Conservation (phyloP, 345 rosid genomes). For the Gynandropsis gynandra region DNA sequence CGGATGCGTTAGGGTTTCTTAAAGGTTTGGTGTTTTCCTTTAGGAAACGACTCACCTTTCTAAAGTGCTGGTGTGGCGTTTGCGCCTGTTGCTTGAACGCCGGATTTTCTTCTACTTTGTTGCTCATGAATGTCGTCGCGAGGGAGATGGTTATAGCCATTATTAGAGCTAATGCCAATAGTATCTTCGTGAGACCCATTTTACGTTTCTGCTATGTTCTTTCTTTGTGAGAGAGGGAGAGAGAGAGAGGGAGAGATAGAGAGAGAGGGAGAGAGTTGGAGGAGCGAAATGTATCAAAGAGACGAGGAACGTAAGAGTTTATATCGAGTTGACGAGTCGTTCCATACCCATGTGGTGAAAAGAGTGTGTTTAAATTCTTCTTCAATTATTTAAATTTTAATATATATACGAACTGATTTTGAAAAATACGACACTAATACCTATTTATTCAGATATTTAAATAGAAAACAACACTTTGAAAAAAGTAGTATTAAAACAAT, state of each 20-base stretch:
- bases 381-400: constrained; percentile 18
- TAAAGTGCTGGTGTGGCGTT: constrained; percentile 15
- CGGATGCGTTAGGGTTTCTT: constrained; percentile 42
- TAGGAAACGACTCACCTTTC: constrained; percentile 49
- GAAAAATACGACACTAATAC: constrained; percentile 3
- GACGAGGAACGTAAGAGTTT: constrained; percentile 10
- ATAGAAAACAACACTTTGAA: too few species aligned
- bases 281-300: constrained; percentile 5
- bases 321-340: constrained; percentile 15
- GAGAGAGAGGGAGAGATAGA: constrained; percentile 16
- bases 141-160: constrained; percentile 37
- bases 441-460: constrained; percentile 4
- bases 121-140: constrained; percentile 16
- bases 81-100: background rate
- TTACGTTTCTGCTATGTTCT: background rate
- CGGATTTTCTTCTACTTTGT: constrained; percentile 17
- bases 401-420: constrained; percentile 17
- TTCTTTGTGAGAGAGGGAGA: constrained; percentile 1
- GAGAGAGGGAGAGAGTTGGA: constrained; percentile 16
- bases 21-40: constrained; percentile 18
- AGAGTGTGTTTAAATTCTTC: constrained; percentile 23
- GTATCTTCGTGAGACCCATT: constrained; percentile 37
- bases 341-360: constrained; percentile 22
- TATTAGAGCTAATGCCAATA: constrained; percentile 41
- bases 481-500: too few species aligned